Conservation (phyloP, 352 stramenopile genomes). For the Phytophthora sojae region DNA sequence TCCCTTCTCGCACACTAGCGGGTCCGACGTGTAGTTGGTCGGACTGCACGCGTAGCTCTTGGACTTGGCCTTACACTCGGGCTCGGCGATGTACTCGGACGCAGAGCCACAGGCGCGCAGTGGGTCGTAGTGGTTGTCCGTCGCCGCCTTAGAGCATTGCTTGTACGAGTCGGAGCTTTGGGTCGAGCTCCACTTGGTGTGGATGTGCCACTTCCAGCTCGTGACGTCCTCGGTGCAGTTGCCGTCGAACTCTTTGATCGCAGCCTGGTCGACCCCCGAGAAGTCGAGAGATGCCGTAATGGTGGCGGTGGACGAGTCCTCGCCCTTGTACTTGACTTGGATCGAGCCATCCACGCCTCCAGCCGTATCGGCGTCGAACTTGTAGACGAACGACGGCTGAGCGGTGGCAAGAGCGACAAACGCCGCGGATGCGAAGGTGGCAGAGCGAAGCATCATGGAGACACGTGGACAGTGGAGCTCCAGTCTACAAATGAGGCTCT, state of each 20-base stretch:
- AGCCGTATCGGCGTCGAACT: conserved; percentile 44
- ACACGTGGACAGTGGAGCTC: too few relatives aligned
- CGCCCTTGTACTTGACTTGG: conserved; percentile 43
- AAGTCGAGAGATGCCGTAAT: conserved; percentile 59
- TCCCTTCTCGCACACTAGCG: conserved; percentile 56
- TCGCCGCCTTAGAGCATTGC: conserved; percentile 48
- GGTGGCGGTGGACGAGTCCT: conserved; percentile 35
- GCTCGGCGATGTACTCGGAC: conserved; percentile 49
- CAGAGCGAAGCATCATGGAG: too few relatives aligned
- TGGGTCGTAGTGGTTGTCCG: conserved; percentile 69
- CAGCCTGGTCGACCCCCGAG: conserved; percentile 28
- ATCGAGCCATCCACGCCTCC: conserved; percentile 49
- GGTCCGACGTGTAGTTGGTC: conserved; percentile 47
- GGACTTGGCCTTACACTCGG: conserved; percentile 37
- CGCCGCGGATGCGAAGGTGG: conserved; percentile 1
- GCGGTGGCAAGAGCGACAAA: not conserved
- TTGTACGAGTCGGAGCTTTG: conserved; percentile 44
- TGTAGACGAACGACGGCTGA: conserved; percentile 41
- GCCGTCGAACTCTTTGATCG: conserved; percentile 40
- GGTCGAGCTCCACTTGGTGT: conserved; percentile 52
- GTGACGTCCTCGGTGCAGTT: conserved; percentile 50
- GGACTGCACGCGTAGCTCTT: conserved; percentile 54
- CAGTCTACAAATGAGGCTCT: too few relatives aligned
- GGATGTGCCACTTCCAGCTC: conserved; percentile 67
- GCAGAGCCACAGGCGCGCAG: conserved; percentile 49